phyloP scores from a whole-genome alignment of 805 yeast species.

The Hanseniaspora guilliermondii region DNA sequence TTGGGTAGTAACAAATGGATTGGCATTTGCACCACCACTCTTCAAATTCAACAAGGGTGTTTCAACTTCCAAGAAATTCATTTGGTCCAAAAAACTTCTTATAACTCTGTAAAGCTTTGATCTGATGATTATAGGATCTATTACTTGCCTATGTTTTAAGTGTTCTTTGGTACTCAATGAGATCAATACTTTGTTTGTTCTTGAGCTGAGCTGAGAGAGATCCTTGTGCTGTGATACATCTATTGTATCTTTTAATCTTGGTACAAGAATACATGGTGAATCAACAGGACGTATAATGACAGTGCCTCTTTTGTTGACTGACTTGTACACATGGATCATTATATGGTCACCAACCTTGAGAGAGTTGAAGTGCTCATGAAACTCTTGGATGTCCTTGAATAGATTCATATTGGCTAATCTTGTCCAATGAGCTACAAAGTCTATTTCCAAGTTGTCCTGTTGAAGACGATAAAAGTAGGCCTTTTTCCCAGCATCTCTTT shows the following conservation, averaged over 20 bases:
- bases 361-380: slow-evolving; percentile 1
- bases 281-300: slow-evolving; percentile 1
- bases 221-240: neutral
- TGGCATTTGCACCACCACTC: slow-evolving; percentile 84
- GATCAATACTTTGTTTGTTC: slow-evolving; percentile 3
- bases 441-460: slow-evolving; percentile 11
- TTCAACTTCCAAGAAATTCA: slow-evolving; percentile 65
- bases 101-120: slow-evolving; percentile 39
- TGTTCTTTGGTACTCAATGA: slow-evolving; percentile 2
- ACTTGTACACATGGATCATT: neutral
- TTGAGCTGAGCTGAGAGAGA: neutral
- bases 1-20: slow-evolving; percentile 58
- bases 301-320: slow-evolving; percentile 1
- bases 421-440: slow-evolving; percentile 11
- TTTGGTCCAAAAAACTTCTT: slow-evolving; percentile 41
- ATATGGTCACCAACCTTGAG: slow-evolving; percentile 10
- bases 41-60: slow-evolving; percentile 71
- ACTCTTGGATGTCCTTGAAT: neutral
- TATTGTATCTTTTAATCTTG: neutral
- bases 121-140: slow-evolving; percentile 4
- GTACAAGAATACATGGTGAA: neutral
- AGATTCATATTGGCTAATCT: neutral
- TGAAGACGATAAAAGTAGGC: slow-evolving; percentile 25
- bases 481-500: slow-evolving; percentile 26
- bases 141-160: neutral